Base-by-base conservation (phyloP, 2,329 filamentous ascomycete genomes). In the Mycosphaerella sp. region DNA sequence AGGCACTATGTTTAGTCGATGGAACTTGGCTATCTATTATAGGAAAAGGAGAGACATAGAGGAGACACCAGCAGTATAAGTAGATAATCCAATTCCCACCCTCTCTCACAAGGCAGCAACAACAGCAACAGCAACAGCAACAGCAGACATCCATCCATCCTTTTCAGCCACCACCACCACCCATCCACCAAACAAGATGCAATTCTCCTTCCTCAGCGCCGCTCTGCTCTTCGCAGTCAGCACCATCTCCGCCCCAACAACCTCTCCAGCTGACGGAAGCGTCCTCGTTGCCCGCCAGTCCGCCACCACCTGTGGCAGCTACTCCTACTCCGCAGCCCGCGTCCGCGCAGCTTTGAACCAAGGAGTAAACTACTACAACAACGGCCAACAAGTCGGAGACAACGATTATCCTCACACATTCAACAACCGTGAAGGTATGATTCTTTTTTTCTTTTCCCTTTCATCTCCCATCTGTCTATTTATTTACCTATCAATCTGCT, bases 301-400 rank as follows among this genome's bases (percentile, higher is more conserved):
- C 62, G 67, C 69, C 66, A 71, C 76, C 36, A 74, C 73, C 43
- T 84, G 81, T 64, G 79, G 80, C 49, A 72, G 66, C 46, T 72
- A 56, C 51, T 74, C 69, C 66, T 84, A 84, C 70, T 73, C 70
- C 44, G 68, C 71, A 41, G 65, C 65, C 44, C 71, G 76, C 52
- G 73, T 82, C 43, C 69, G 66, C 55, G 66, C 71, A 8, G 81
- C 81, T 35, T 65, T 75, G 36, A 68, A 72, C 50, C 70, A 74
- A 41, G 79, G 78, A 2, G 82, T 75, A 69, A 63, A 67, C 16
- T 74, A 79, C 60, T 74, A 79, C 63, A 34, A 37, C 35, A 42
- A 55, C 49, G 56, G 50, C 53, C 55, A 68, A 45, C 57, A 67
- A 25, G 71, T 71, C 43, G 59, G 60, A 25, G 63, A 64, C 1